Evolutionary conservation across 2,329 filamentous ascomycete species (phyloP).

Genomic region (Penicillium thymicola): DNA sequence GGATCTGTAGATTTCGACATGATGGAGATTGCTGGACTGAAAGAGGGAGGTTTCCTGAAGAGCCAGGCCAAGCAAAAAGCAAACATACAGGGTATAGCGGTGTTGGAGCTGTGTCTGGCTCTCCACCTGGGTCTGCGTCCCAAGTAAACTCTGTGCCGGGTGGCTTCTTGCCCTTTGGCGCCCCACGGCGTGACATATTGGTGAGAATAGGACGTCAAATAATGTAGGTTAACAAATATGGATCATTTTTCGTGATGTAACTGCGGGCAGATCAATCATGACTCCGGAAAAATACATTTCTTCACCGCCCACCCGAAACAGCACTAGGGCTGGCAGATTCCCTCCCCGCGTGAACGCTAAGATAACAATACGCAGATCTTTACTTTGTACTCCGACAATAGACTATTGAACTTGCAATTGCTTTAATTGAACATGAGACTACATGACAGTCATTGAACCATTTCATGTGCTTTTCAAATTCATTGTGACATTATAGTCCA

Average conservation of each 20-base stretch:
- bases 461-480: conserved; percentile 1
- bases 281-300: conserved; percentile 18
- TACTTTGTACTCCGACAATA: background rate
- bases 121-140: conserved; percentile 40
- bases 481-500: conserved; percentile 25
- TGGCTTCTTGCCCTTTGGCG: conserved; percentile 37
- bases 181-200: conserved; percentile 41
- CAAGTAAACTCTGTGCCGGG: conserved; percentile 44
- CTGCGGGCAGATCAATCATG: background rate
- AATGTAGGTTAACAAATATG: background rate
- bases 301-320: conserved; percentile 19
- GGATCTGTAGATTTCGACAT: background rate
- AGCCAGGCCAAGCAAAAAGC: conserved; percentile 14
- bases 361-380: conserved; percentile 17
- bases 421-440: background rate
- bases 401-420: background rate
- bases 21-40: background rate
- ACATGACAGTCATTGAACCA: background rate
- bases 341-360: conserved; percentile 12
- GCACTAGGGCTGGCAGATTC: conserved; percentile 11
- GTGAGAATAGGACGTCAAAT: background rate
- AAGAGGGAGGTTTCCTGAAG: background rate
- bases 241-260: background rate
- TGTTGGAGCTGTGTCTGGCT: conserved; percentile 44
- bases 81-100: conserved; percentile 47